Percentiles rank a stretch among this genome's conserved stretches.
phyloP scores from a whole-genome alignment of 2,329 filamentous ascomycete genomes.

The Alternaria brassicae region DNA sequence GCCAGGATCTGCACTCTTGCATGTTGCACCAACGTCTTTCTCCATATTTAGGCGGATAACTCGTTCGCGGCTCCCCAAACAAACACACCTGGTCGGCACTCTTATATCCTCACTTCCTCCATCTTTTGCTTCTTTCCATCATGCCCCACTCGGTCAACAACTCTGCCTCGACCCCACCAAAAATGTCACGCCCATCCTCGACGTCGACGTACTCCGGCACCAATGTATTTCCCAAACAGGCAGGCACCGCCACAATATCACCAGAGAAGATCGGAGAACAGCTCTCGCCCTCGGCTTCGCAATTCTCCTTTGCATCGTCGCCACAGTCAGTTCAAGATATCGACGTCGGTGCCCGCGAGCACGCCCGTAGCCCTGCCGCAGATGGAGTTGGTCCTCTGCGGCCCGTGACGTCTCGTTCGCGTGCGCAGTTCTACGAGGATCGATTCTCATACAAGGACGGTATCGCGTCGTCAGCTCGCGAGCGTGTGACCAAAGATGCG shows the following conservation, averaged over 20 bases:
- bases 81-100: conserved; percentile 18
- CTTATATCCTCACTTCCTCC: conserved; percentile 20
- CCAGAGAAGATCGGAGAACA: conserved; percentile 38
- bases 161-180: conserved; percentile 40
- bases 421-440: conserved; percentile 49
- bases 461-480: conserved; percentile 46
- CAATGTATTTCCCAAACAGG: conserved; percentile 46
- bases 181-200: conserved; percentile 48
- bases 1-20: conserved; percentile 21
- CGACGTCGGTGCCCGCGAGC: conserved; percentile 22
- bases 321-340: conserved; percentile 38
- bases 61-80: conserved; percentile 36
- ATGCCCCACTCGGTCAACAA: conserved; percentile 50
- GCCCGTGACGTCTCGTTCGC: conserved; percentile 28
- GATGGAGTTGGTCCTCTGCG: conserved; percentile 28
- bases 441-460: conserved; percentile 49
- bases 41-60: conserved; percentile 41
- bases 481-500: conserved; percentile 54
- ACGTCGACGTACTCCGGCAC: conserved; percentile 43
- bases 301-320: conserved; percentile 48
- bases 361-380: conserved; percentile 28
- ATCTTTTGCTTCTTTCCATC: conserved; percentile 8
- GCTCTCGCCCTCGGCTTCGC: conserved; percentile 47
- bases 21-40: conserved; percentile 32
- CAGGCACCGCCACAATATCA: conserved; percentile 39